phyloP scores from a whole-genome alignment of 139 green algal genomes.

The Haematococcus lacustris region DNA sequence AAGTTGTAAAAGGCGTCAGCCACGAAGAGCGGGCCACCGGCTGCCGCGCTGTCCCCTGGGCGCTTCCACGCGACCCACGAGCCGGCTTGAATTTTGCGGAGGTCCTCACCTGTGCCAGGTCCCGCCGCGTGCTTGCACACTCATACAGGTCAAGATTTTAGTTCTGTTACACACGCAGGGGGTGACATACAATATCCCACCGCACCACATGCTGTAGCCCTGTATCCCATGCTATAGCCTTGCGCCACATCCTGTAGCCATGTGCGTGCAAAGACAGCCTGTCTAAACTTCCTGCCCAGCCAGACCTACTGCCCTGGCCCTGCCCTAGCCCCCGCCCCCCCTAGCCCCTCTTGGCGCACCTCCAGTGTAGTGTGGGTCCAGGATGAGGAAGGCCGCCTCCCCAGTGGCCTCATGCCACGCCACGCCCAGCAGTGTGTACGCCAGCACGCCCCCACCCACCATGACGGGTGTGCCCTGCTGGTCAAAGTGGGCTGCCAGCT shows the following conservation, averaged over 20 bases:
- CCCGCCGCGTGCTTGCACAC: too few relatives aligned
- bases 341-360: too few relatives aligned
- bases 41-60: slow-evolving; percentile 66
- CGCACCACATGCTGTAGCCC: too few relatives aligned
- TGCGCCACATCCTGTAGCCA: too few relatives aligned
- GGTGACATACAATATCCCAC: too few relatives aligned
- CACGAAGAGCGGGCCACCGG: slow-evolving; percentile 80
- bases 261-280: too few relatives aligned
- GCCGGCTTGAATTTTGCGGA: slow-evolving; percentile 66
- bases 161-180: too few relatives aligned
- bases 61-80: slow-evolving; percentile 90
- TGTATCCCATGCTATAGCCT: too few relatives aligned
- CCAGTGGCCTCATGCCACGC: slow-evolving; percentile 79
- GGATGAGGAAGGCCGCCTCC: slow-evolving; percentile 86
- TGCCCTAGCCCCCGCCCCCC: too few relatives aligned
- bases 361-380: slow-evolving; percentile 94
- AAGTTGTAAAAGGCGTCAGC: slow-evolving; percentile 92
- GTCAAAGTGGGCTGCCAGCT: slow-evolving; percentile 81
- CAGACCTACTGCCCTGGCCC: too few relatives aligned
- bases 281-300: too few relatives aligned
- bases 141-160: too few relatives aligned
- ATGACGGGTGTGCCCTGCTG: slow-evolving; percentile 76
- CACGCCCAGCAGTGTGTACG: slow-evolving; percentile 90
- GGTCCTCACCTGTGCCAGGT: slow-evolving; percentile 65
- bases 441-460: slow-evolving; percentile 90